Evolutionary conservation across 1,139 yeast species (phyloP), one percentile per base, ranked within the genome.

Genomic region (Trichomonascaceae sp.): DNA sequence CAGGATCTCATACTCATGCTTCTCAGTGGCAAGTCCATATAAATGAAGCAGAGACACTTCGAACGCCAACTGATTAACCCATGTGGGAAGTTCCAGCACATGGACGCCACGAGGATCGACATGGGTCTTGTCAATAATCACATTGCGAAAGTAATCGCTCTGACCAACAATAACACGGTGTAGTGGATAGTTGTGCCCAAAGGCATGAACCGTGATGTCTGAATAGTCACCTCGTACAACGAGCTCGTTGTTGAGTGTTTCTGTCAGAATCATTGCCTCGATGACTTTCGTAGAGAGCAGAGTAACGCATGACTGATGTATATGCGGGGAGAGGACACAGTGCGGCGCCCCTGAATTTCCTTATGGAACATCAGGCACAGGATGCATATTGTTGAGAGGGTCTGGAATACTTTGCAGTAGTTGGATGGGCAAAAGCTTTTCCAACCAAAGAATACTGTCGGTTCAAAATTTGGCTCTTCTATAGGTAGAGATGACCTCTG

Each of bases 401-500:
- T n/a, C n/a, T n/a, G n/a, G n/a, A n/a, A n/a, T n/a, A n/a, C n/a
- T n/a, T n/a, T n/a, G n/a, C n/a, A n/a, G n/a, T n/a, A n/a, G n/a
- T n/a, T n/a, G 23, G 23, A 11, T 6, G 23, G 11, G 23, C 11
- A 20, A 6, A 20, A 20, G 6, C 23, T 20, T 20, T 20, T 20
- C 11, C 11, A 20, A 20, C 9, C 23, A 20, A 20, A 20, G 37
- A 34, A 6, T 33, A n/a, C n/a, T n/a, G n/a, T n/a, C n/a, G n/a
- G n/a, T n/a, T n/a, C n/a, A n/a, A n/a, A n/a, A n/a, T n/a, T n/a
- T n/a, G n/a, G n/a, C n/a, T n/a, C n/a, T n/a, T n/a, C n/a, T n/a
- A n/a, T n/a, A n/a, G n/a, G n/a, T n/a, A n/a, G n/a, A n/a, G n/a
- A n/a, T n/a, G n/a, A n/a, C n/a, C n/a, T n/a, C n/a, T n/a, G n/a